Evolutionary conservation across 305 asterid species (phyloP).

Genomic region (Solanum chacoense): DNA sequence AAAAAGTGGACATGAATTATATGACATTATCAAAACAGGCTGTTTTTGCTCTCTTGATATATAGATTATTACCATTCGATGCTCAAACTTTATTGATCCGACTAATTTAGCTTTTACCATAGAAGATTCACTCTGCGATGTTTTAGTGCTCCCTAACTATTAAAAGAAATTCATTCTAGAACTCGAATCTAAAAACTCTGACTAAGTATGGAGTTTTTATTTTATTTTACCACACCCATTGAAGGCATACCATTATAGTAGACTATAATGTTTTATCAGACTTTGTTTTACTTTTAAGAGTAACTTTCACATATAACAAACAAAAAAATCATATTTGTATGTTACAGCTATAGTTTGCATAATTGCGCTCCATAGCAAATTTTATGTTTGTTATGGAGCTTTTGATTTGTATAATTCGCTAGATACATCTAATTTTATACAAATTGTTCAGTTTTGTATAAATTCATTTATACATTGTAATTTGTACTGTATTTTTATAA

Average conservation of each 20-base stretch:
- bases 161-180: background rate
- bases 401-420: too few species aligned
- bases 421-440: too few species aligned
- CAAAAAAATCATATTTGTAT: too few species aligned
- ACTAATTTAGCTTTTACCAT: background rate
- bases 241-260: background rate
- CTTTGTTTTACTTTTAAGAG: background rate
- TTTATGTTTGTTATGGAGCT: too few species aligned
- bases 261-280: background rate
- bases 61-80: background rate
- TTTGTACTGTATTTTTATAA: too few species aligned
- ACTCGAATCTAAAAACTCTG: background rate
- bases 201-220: background rate
- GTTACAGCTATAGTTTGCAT: too few species aligned
- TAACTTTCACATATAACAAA: too few species aligned
- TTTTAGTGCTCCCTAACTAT: background rate
- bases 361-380: too few species aligned
- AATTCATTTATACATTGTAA: too few species aligned
- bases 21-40: background rate
- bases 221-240: background rate
- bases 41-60: background rate
- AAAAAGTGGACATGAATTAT: background rate
- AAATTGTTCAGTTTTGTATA: too few species aligned
- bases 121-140: background rate
- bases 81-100: background rate